Conservation (phyloP, 345 rosid genomes). For the Gossypium raimondii region DNA sequence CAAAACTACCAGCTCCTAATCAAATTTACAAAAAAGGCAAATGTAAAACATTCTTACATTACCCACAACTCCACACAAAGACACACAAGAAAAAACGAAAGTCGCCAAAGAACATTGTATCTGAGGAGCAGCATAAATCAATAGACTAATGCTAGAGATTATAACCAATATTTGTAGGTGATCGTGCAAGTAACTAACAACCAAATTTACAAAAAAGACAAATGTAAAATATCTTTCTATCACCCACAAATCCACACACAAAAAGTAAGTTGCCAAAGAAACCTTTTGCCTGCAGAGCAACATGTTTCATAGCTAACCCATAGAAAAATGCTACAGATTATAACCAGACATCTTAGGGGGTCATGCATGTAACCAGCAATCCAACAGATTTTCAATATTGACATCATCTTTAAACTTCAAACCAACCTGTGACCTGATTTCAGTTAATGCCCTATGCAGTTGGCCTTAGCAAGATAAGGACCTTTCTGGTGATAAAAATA, state of each 20-base stretch:
- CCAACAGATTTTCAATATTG: background rate
- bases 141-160: background rate
- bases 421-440: background rate
- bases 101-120: background rate
- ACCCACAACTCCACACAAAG: background rate
- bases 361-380: background rate
- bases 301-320: background rate
- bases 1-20: background rate
- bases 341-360: background rate
- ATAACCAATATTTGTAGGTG: background rate
- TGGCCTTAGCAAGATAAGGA: background rate
- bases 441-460: background rate
- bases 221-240: background rate
- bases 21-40: background rate
- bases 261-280: background rate
- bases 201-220: background rate
- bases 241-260: background rate
- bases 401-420: background rate
- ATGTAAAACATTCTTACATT: background rate
- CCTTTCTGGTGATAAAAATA: background rate
- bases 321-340: background rate
- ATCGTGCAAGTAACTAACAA: background rate
- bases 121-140: background rate
- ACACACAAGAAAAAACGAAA: background rate
- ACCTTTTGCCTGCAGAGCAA: background rate